Evolutionary conservation across 2,329 filamentous ascomycete species (phyloP).

Genomic region (Colletotrichum sojae): DNA sequence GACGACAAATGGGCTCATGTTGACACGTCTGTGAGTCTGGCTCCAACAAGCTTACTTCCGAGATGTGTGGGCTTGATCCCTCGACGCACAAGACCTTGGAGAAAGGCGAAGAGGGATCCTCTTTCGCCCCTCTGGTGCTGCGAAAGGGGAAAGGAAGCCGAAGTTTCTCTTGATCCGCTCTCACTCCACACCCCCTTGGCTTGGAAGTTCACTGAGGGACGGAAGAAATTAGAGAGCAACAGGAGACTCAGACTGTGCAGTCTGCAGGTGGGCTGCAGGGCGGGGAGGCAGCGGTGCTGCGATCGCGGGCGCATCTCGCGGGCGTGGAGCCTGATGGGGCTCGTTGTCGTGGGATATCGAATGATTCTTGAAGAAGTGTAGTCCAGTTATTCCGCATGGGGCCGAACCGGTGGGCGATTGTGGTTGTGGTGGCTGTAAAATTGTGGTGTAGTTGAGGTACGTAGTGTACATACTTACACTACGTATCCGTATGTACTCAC

Average conservation of each 20-base stretch:
- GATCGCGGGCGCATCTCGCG: constrained; percentile 28
- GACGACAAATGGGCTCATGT: constrained; percentile 7
- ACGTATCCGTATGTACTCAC: background rate
- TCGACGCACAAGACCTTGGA: background rate
- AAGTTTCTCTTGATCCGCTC: background rate
- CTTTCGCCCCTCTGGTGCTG: background rate
- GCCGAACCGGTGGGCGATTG: background rate
- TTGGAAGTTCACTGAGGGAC: background rate
- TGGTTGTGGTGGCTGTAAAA: no score
- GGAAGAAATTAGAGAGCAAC: constrained; percentile 4
- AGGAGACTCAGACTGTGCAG: background rate
- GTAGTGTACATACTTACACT: background rate
- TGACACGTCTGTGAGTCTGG: constrained; percentile 6
- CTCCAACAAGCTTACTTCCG: constrained; percentile 13
- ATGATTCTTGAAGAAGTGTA: constrained; percentile 8
- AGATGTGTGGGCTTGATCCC: background rate
- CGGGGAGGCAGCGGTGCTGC: background rate
- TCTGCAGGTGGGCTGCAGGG: constrained; percentile 11
- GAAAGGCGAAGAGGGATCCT: background rate
- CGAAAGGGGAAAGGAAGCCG: constrained; percentile 27
- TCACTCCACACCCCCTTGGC: background rate
- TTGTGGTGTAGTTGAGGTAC: background rate
- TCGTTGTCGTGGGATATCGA: constrained; percentile 25
- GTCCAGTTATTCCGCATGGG: constrained; percentile 7
- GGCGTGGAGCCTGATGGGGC: constrained; percentile 5